Evolutionary conservation across 257 asterid species (phyloP), one percentile per base, ranked within the genome.

Genomic region (Lantana camara): DNA sequence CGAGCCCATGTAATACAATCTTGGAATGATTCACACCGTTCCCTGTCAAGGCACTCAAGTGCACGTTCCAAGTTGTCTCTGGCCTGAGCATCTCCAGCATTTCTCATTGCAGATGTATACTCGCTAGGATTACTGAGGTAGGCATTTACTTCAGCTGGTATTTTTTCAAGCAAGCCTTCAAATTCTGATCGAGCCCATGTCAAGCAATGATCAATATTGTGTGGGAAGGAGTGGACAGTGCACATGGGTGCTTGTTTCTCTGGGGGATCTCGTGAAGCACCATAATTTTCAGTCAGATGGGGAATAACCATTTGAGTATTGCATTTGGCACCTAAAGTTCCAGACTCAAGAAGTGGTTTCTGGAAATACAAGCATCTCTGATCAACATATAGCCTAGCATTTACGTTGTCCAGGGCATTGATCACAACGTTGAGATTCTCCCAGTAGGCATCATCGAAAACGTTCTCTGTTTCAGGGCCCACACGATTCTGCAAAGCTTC

Each of bases 241-340:
- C 98, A 91, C 96, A 91, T 91, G 30, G 98, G 98, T 56, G 96
- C 98, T 79, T 91, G 98, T 73, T 84, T 91, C 86, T 91, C 98
- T 6, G 96, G 96, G 38, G 98, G 98, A 63, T 88, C 98, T 56
- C 95, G 86, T 9, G 98, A 91, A 27, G 98, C 98, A 41, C 98
- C 98, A 69, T 91, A 91, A 56, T 91, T 91, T 60, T 91, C 98
- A 1, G 98, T 82, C 48, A 91, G 83, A 77, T 91, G 96, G n/a
- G 98, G 98, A 65, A 91, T 84, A 42, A 91, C 91, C 95, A 88
- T 84, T 73, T 91, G 98, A 5, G 96, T 91, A 59, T 91, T 91
- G 78, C 98, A 91, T 77, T 88, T 88, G 74, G 96, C 88, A 61
- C 98, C 98, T 65, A 91, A 77, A n/a, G 98, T 91, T 62, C 98